Evolutionary conservation across 1,139 yeast genomes (phyloP).

Genomic region (Yamadazyma triangularis): DNA sequence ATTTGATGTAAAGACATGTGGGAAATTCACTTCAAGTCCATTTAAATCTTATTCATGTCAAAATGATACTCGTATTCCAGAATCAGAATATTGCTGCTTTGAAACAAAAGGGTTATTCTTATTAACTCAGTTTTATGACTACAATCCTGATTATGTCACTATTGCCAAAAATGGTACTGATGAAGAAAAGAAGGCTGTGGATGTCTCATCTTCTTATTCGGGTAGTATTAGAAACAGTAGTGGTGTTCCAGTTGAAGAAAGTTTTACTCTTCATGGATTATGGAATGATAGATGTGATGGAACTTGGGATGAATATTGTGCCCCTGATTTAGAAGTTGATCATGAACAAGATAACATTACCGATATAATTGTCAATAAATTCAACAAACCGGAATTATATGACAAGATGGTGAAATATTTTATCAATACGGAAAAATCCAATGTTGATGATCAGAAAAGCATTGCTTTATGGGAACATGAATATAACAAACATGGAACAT

Average conservation of each 20-base stretch:
- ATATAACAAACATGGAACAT: slow-evolving; percentile 43
- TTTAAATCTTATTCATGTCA: slow-evolving; percentile 21
- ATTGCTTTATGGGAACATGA: slow-evolving; percentile 38
- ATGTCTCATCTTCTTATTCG: slow-evolving; percentile 1
- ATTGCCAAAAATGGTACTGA: slow-evolving; percentile 16
- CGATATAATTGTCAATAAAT: slow-evolving; percentile 25
- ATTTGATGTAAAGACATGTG: slow-evolving; percentile 5
- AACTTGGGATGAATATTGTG: slow-evolving; percentile 28
- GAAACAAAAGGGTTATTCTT: slow-evolving; percentile 32
- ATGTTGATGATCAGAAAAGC: slow-evolving; percentile 24
- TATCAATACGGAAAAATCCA: slow-evolving; percentile 32
- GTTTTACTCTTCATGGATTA: slow-evolving; percentile 40
- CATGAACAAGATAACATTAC: slow-evolving; percentile 20
- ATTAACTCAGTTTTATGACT: slow-evolving; percentile 42
- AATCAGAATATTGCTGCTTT: slow-evolving; percentile 27
- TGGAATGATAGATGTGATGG: slow-evolving; percentile 41
- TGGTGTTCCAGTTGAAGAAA: slow-evolving; percentile 12
- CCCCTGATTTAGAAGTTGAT: slow-evolving; percentile 24
- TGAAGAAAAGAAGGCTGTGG: slow-evolving; percentile 6
- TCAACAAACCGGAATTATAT: slow-evolving; percentile 24
- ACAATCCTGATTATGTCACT: slow-evolving; percentile 20
- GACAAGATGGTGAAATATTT: slow-evolving; percentile 31
- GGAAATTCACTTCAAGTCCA: slow-evolving; percentile 5
- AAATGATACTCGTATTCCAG: slow-evolving; percentile 20
- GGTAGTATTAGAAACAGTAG: slow-evolving; percentile 2